A percentile compares a stretch with the other conserved stretches of the same genome.
Evolutionary conservation across 768 basidiomycete genomes (phyloP).

Genomic region (Leccinum longicurvipes): DNA sequence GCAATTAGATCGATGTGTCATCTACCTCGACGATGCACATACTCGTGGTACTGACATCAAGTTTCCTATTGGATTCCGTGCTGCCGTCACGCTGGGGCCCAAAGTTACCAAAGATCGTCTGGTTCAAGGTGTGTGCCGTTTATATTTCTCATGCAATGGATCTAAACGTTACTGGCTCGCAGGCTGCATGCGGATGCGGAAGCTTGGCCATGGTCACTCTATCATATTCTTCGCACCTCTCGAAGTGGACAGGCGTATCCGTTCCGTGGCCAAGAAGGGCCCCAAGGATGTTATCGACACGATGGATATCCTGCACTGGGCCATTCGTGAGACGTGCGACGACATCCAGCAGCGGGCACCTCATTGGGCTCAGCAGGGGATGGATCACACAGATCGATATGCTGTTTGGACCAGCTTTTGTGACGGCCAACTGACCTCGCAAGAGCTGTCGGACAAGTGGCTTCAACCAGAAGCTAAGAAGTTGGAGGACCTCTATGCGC

Average conservation of each 20-base stretch:
- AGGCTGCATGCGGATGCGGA: conserved; percentile 52
- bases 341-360: conserved; percentile 37
- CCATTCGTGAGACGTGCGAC: conserved; percentile 40
- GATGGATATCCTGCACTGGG: conserved; percentile 44
- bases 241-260: conserved; percentile 38
- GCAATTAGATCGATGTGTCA: conserved; percentile 39
- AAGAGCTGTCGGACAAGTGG: conserved; percentile 28
- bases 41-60: conserved; percentile 49
- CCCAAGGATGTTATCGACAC: conserved; percentile 7
- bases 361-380: conserved; percentile 43
- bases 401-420: conserved; percentile 18
- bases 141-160: too few relatives aligned
- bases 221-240: conserved; percentile 43
- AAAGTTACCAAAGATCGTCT: conserved; percentile 52
- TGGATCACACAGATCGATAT: conserved; percentile 31
- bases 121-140: conserved; percentile 34
- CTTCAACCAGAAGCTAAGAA: conserved; percentile 37
- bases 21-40: conserved; percentile 56
- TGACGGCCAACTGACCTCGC: not conserved
- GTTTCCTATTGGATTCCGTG: conserved; percentile 35
- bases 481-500: conserved; percentile 35
- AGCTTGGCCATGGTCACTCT: conserved; percentile 43
- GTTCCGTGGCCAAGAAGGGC: conserved; percentile 17
- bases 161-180: not conserved
- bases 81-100: conserved; percentile 35